Evolutionary conservation across 129 eudicot species (phyloP), one percentile per base, ranked within the genome.

Genomic region (sunflower (Helianthus annuus)): DNA sequence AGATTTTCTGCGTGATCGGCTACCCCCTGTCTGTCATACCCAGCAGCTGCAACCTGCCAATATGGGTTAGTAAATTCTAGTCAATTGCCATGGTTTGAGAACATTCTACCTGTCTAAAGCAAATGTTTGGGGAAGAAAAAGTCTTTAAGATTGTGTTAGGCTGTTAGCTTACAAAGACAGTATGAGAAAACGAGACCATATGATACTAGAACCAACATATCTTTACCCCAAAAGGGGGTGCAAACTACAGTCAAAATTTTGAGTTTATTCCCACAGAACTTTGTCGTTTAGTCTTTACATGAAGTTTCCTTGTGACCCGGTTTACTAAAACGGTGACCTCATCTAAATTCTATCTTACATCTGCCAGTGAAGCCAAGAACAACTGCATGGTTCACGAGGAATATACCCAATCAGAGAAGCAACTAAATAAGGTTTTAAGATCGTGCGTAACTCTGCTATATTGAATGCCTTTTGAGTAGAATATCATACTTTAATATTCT

Each of bases 1-100:
- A 91, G 91, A 83, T 86, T 86, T 77, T 81, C 86, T 8, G 97
- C 99, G 56, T 95, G 99, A 77, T 90, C 96, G 53, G 99, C 99
- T 36, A 95, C 97, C 57, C 82, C 89, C 77, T 95, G 97, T 86
- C 97, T 90, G 85, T 90, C 96, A 83, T 95, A 95, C 15, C 90
- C 90, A 58, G 99, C 99, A 75, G 99, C 97, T 71, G 88, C 94
- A 78, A 95, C 97, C 99, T 94, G 80, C 64, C 66, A 81, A 64
- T 63, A 44, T 10, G 64, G 19, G 46, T 29, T 29, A 27, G 53
- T 64, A 53, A 40, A 52, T 52, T 48, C 48, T 60, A 45, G 69
- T 16, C 74, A 70, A 38, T 39, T 70, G 7, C 45, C 32, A 71
- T 46, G 14, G 59, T 48, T 32, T 72, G 39, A 48, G 19, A 45